Conservation (phyloP, 1,139 yeast genomes). For the Chernovozyma aurita region DNA sequence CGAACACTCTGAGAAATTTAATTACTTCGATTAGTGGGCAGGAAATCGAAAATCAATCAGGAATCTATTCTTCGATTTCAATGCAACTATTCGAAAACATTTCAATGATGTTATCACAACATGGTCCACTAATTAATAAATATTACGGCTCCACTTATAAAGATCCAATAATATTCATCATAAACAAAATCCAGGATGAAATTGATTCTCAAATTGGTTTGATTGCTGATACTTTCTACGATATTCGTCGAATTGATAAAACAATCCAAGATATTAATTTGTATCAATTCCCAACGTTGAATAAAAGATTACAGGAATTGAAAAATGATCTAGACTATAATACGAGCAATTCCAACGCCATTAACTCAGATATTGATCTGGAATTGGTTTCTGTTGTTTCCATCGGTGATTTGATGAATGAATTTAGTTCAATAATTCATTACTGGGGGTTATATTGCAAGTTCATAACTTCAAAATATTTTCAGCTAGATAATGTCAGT, state of each 20-base stretch:
- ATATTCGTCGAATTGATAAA: conserved; percentile 57
- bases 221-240: conserved; percentile 83
- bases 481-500: conserved; percentile 7
- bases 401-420: conserved; percentile 59
- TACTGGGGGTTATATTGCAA: conserved; percentile 84
- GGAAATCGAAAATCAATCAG: conserved; percentile 30
- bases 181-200: conserved; percentile 74
- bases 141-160: conserved; percentile 57
- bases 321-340: conserved; percentile 4
- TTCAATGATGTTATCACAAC: conserved; percentile 81
- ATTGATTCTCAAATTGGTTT: conserved; percentile 89
- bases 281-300: conserved; percentile 53
- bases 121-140: conserved; percentile 68
- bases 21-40: conserved; percentile 38
- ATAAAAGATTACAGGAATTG: conserved; percentile 20
- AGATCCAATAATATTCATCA: conserved; percentile 60
- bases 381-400: conserved; percentile 37
- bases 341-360: conserved; percentile 16
- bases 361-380: conserved; percentile 18
- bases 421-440: conserved; percentile 70
- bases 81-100: conserved; percentile 80
- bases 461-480: conserved; percentile 68
- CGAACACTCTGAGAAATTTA: conserved; percentile 67
- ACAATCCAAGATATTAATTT: conserved; percentile 51
- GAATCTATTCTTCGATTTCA: conserved; percentile 63